Percentiles rank a stretch among this genome's conserved stretches.
These are phyloP conservation scores for Whalleya microplaca DNA, from an alignment of 2,329 filamentous ascomycete genomes.

Conservation along the genomic window DNA sequence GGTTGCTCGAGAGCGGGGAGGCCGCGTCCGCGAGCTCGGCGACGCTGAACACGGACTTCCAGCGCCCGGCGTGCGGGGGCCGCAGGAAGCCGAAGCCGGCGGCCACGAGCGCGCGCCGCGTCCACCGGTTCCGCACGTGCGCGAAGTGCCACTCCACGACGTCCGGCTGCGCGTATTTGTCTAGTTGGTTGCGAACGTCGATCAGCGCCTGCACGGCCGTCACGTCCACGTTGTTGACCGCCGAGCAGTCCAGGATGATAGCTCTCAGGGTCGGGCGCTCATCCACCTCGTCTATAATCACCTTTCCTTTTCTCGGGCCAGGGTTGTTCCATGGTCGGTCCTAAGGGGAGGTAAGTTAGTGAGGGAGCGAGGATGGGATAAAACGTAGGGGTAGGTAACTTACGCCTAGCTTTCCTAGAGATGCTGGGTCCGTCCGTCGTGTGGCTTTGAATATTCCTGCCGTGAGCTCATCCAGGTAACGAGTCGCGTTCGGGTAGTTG, in stretches of 20 bases:
- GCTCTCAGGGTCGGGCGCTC: slow-evolving; percentile 48
- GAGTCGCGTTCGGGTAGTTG: slow-evolving; percentile 59
- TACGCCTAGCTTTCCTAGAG: slow-evolving; percentile 52
- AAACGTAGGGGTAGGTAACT: slow-evolving; percentile 24
- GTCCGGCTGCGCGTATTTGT: slow-evolving; percentile 52
- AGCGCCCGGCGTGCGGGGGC: slow-evolving; percentile 17
- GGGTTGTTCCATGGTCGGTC: slow-evolving; percentile 49
- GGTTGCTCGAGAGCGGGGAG: slow-evolving; percentile 17
- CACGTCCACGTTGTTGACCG: slow-evolving; percentile 59
- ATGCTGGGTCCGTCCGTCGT: slow-evolving; percentile 47
- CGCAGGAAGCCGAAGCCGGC: slow-evolving; percentile 54
- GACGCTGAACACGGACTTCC: slow-evolving; percentile 33
- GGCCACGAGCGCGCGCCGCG: slow-evolving; percentile 56
- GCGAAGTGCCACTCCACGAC: slow-evolving; percentile 56
- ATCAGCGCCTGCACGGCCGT: slow-evolving; percentile 58
- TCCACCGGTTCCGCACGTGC: slow-evolving; percentile 58
- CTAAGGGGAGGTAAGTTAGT: slow-evolving; percentile 21
- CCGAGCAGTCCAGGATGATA: slow-evolving; percentile 59
- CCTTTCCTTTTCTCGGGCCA: slow-evolving; percentile 30
- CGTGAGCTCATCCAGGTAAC: slow-evolving; percentile 54
- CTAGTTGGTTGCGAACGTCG: slow-evolving; percentile 57
- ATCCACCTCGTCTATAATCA: slow-evolving; percentile 25
- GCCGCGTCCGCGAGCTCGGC: slow-evolving; percentile 22
- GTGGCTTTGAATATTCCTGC: slow-evolving; percentile 50
- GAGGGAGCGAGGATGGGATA: slow-evolving; percentile 13